Evolutionary conservation across 2,329 filamentous ascomycete genomes (phyloP).

Genomic region (Colletotrichum sp.): DNA sequence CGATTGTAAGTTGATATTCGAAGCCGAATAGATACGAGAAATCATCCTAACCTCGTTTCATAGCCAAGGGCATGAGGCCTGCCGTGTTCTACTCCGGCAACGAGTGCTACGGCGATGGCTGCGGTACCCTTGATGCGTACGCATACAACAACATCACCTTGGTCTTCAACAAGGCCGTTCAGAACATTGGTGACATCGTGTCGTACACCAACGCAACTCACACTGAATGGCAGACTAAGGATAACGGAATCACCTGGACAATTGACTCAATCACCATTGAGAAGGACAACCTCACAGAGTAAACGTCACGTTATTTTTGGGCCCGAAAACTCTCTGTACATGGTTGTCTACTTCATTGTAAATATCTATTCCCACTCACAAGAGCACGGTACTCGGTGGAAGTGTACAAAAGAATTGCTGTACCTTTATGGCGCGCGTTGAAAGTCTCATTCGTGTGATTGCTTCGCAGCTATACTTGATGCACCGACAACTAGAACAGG

Average conservation of each 20-base stretch:
- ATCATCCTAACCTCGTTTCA: neutral
- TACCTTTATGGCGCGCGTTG: neutral
- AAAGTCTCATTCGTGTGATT: neutral
- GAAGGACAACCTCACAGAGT: slow-evolving; percentile 1
- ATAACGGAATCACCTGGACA: slow-evolving; percentile 10
- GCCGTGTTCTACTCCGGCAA: slow-evolving; percentile 9
- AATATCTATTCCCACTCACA: neutral
- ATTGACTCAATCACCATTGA: slow-evolving; percentile 1
- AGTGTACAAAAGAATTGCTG: neutral
- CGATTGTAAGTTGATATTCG: neutral
- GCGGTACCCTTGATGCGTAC: neutral
- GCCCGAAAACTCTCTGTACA: neutral
- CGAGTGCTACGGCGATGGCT: slow-evolving; percentile 9
- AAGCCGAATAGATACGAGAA: neutral
- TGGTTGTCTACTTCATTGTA: neutral
- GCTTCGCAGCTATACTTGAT: neutral
- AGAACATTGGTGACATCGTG: neutral
- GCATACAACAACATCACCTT: slow-evolving; percentile 8
- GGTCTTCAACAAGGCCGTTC: slow-evolving; percentile 2
- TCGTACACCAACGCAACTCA: slow-evolving; percentile 9
- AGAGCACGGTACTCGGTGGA: neutral
- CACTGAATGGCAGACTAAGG: slow-evolving; percentile 1
- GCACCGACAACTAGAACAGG: neutral
- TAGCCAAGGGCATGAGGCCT: slow-evolving; percentile 7
- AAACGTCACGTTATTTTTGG: neutral